Conservation (phyloP, 176 grass and related monocot species). For the Rhipidocladum racemiflorum region DNA sequence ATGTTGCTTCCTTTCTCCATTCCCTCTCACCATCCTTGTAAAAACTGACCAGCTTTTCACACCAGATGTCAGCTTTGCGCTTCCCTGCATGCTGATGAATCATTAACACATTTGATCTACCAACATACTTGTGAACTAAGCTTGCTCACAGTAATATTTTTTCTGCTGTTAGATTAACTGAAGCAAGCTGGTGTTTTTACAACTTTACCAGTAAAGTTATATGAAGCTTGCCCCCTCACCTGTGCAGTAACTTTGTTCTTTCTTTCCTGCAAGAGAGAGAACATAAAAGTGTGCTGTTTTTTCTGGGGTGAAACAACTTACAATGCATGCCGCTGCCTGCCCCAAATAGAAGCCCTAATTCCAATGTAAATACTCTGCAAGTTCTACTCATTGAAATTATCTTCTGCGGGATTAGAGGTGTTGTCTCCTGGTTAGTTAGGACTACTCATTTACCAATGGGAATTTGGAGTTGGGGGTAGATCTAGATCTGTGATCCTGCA, state of each 20-base stretch:
- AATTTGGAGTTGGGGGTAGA: constrained; percentile 51
- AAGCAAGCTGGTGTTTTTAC: constrained; percentile 28
- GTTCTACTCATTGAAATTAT: constrained; percentile 59
- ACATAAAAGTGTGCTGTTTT: constrained; percentile 24
- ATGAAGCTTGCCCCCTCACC: not conserved
- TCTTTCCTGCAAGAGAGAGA: constrained; percentile 2
- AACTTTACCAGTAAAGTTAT: constrained; percentile 30
- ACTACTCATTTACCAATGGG: constrained; percentile 63
- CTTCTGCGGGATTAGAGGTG: constrained; percentile 57
- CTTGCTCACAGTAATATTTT: constrained; percentile 20
- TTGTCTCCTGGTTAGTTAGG: constrained; percentile 45
- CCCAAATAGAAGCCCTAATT: constrained; percentile 57
- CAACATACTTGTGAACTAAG: constrained; percentile 42
- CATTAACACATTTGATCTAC: constrained; percentile 32
- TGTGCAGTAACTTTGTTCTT: constrained; percentile 17
- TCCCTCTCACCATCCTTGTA: constrained; percentile 33
- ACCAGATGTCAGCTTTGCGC: constrained; percentile 27
- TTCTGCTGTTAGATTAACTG: constrained; percentile 23
- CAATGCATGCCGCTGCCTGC: constrained; percentile 34
- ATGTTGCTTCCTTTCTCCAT: constrained; percentile 18
- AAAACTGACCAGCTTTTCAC: constrained; percentile 54
- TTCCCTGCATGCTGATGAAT: constrained; percentile 31
- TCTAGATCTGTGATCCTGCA: constrained; percentile 55
- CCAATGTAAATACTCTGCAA: constrained; percentile 61
- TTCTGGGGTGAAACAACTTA: constrained; percentile 31